phyloP scores from a whole-genome alignment of 768 basidiomycete species.

The Rhodotorula paludigena region DNA sequence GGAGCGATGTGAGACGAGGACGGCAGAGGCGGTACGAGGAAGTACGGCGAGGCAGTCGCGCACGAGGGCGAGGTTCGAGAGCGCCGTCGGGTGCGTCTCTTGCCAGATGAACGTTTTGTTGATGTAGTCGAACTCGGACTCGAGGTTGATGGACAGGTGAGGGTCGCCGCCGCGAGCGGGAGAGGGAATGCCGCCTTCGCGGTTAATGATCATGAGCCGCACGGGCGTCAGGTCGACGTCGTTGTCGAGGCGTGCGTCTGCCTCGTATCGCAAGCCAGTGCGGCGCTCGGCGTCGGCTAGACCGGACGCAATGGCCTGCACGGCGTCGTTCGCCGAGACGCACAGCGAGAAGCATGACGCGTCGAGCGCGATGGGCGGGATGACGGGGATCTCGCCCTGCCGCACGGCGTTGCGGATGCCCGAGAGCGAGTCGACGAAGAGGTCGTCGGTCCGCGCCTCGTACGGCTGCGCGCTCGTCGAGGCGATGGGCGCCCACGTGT shows the following conservation, averaged over 20 bases:
- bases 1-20: slow-evolving; percentile 96
- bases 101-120: slow-evolving; percentile 83
- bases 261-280: slow-evolving; percentile 32
- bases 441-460: slow-evolving; percentile 49
- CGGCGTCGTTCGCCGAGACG: slow-evolving; percentile 78
- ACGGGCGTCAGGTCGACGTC: slow-evolving; percentile 79
- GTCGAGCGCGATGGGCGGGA: slow-evolving; percentile 87
- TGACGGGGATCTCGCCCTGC: slow-evolving; percentile 92
- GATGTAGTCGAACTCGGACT: slow-evolving; percentile 79
- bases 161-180: slow-evolving; percentile 92
- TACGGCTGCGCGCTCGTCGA: slow-evolving; percentile 55
- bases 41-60: slow-evolving; percentile 82
- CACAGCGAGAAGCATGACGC: slow-evolving; percentile 80
- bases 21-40: slow-evolving; percentile 86
- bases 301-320: slow-evolving; percentile 77
- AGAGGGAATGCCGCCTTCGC: slow-evolving; percentile 93
- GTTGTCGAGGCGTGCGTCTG: slow-evolving; percentile 43
- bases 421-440: slow-evolving; percentile 70
- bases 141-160: slow-evolving; percentile 90
- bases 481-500: slow-evolving; percentile 30
- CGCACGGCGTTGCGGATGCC: slow-evolving; percentile 81
- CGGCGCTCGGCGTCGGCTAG: slow-evolving; percentile 58
- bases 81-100: slow-evolving; percentile 70
- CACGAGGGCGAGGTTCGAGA: slow-evolving; percentile 78
- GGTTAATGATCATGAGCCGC: slow-evolving; percentile 94